Conservation (phyloP, 768 basidiomycete genomes). For the Cystobasidium ongulense region DNA sequence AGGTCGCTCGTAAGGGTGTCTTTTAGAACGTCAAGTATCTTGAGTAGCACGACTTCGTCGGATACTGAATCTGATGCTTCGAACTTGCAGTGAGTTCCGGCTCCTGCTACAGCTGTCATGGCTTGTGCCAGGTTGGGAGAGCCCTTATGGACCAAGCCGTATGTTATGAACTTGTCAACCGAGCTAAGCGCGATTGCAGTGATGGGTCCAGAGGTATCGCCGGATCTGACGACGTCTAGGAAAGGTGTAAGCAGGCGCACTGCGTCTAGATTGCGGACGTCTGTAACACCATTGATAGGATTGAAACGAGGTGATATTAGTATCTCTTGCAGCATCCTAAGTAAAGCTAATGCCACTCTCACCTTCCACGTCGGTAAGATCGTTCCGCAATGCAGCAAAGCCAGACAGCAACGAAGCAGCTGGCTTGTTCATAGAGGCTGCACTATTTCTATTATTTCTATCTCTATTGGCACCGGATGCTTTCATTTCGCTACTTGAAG, state of each 20-base stretch:
- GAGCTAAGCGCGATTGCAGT: constrained; percentile 86
- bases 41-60: constrained; percentile 88
- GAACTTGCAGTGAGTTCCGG: constrained; percentile 93
- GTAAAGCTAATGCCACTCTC: constrained; percentile 49
- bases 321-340: not conserved
- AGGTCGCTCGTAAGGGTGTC: constrained; percentile 49
- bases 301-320: constrained; percentile 14
- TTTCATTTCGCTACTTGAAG: not conserved
- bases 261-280: constrained; percentile 42
- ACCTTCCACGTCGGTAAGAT: constrained; percentile 57
- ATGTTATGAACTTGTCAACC: constrained; percentile 77
- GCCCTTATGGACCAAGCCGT: constrained; percentile 58
- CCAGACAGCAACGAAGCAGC: constrained; percentile 60
- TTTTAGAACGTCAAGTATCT: constrained; percentile 65
- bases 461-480: constrained; percentile 4
- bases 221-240: constrained; percentile 84
- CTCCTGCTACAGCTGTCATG: constrained; percentile 72
- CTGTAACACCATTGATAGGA: constrained; percentile 9
- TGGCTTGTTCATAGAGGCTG: constrained; percentile 8
- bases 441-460: not conserved
- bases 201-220: constrained; percentile 90
- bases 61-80: constrained; percentile 95
- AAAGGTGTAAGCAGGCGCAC: constrained; percentile 66
- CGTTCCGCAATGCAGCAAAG: constrained; percentile 75
- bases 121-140: constrained; percentile 58